Base-by-base conservation (phyloP, 1,139 yeast genomes). In the Suhomyces choctaworum region DNA sequence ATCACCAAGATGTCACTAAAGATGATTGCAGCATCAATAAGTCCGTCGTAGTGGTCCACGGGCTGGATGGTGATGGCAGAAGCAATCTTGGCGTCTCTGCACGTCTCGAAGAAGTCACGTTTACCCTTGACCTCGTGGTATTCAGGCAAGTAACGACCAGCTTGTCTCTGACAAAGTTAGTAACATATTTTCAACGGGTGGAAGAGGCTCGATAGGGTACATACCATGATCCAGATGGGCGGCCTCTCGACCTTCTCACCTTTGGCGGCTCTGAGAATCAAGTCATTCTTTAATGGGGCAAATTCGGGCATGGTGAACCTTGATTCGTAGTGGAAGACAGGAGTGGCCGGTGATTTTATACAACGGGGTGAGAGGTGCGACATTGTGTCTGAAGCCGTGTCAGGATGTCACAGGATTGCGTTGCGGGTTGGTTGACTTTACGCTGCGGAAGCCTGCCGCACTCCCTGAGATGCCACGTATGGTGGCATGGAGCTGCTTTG, bases 1-100 rank as follows among this genome's bases (percentile, higher is more conserved):
- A 92, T 85, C 27, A 92, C 98, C 43, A 92, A 72, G 50, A 92
- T 92, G 60, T 92, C 99, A 54, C 92, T 82, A 65, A 94, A 92
- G 42, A 92, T 92, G 50, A 92, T 92, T 7, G 98, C 98, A 4
- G 97, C 98, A 56, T 92, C 98, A 34, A 92, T 74, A 39, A 89
- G 71, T 0, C 96, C 97, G 36, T 82, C 82, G 54, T 80, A 92
- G 51, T 87, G 95, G 40, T 83, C 88, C 35, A 92, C 77, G 7
- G 99, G 99, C 64, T 92, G 98, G 47, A 94, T 89, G 1, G 99
- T 92, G 56, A 92, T 88, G 41, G 78, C 92, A 26, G 95, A 80
- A 2, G 98, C 98, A 46, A 82, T 78, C 56, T 92, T 97, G 1
- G 97, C 89, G 57, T 87, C 94, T 52, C 94, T 76, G 57, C 98